Conservation (phyloP, 805 yeast genomes). For the Candida tallmaniae region DNA sequence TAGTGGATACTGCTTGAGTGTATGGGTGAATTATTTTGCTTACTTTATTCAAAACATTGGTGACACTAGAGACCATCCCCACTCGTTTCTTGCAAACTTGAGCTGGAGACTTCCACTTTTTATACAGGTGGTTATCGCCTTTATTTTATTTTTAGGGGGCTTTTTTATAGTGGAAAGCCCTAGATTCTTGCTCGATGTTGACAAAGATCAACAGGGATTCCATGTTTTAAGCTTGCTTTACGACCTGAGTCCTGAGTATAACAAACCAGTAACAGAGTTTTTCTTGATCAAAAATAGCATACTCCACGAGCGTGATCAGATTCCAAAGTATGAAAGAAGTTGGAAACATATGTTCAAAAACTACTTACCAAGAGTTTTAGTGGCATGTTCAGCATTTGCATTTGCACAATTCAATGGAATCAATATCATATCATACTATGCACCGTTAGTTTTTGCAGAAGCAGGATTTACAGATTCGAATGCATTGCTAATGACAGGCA, state of each 20-base stretch:
- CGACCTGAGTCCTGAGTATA: constrained; percentile 25
- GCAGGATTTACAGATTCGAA: constrained; percentile 41
- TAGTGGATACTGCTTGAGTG: constrained; percentile 73
- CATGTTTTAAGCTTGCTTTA: constrained; percentile 23
- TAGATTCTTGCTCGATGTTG: constrained; percentile 82
- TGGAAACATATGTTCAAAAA: constrained; percentile 39
- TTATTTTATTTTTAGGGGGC: constrained; percentile 66
- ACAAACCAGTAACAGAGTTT: constrained; percentile 39
- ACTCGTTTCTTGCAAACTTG: constrained; percentile 33
- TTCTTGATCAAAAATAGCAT: constrained; percentile 44
- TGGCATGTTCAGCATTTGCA: constrained; percentile 41
- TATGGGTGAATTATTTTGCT: constrained; percentile 82
- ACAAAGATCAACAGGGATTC: constrained; percentile 56
- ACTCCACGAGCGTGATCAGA: constrained; percentile 30
- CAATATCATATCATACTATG: constrained; percentile 54
- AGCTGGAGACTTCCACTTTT: constrained; percentile 81
- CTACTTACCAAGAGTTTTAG: constrained; percentile 30
- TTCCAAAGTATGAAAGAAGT: constrained; percentile 37
- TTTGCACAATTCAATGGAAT: constrained; percentile 51
- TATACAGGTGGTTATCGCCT: constrained; percentile 71
- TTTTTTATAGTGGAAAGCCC: constrained; percentile 83
- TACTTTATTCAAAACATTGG: constrained; percentile 56
- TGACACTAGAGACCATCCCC: constrained; percentile 32
- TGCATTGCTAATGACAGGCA: constrained; percentile 42
- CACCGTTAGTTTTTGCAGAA: constrained; percentile 49